A percentile compares a stretch with the other conserved stretches of the same genome.
Conservation (phyloP, 164 flowering plant genomes). For the Stephania yunnanensis region DNA sequence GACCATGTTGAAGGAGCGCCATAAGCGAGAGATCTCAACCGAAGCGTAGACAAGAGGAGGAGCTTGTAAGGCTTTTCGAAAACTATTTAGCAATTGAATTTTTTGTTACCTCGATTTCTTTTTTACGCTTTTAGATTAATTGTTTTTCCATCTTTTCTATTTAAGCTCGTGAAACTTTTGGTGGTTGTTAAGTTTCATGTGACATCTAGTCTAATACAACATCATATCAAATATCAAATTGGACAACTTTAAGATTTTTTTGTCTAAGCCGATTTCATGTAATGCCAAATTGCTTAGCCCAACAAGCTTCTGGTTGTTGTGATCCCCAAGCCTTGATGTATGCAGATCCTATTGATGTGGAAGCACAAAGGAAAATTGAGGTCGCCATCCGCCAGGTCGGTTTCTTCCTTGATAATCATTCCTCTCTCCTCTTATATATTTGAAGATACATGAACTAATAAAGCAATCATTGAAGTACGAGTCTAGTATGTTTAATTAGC, state of each 20-base stretch:
- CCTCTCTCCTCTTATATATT: no score
- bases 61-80: conserved; percentile 48
- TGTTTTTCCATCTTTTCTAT: background rate
- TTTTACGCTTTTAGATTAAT: background rate
- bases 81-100: background rate
- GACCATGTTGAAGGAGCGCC: conserved; percentile 54
- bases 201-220: background rate
- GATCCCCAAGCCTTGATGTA: conserved; percentile 58
- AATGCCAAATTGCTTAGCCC: background rate
- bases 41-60: conserved; percentile 69
- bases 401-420: background rate
- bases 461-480: no score
- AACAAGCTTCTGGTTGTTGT: conserved; percentile 9
- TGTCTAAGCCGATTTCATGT: background rate
- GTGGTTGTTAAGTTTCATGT: background rate
- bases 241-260: background rate
- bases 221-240: no score
- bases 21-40: conserved; percentile 61
- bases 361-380: conserved; percentile 95
- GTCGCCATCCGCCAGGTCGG: conserved; percentile 88
- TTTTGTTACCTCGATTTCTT: background rate
- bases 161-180: background rate
- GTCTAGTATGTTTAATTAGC: no score
- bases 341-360: conserved; percentile 98
- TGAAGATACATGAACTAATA: no score